Base-by-base conservation (phyloP, 192 early-diverging fungal species). In the Backusella parvicylindrica region DNA sequence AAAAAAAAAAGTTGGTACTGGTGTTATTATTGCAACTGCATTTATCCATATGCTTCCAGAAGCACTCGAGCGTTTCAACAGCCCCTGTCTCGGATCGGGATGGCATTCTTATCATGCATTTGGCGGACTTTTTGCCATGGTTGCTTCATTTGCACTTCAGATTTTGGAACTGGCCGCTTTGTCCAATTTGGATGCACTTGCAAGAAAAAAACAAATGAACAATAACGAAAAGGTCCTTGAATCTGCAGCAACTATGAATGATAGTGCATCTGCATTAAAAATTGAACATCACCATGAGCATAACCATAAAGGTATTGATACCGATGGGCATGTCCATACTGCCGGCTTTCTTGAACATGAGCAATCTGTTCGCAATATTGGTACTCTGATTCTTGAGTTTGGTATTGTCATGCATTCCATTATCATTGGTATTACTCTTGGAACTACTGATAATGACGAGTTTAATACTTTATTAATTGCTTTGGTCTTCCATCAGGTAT, bases 321-420 rank as follows among this genome's bases (percentile, higher is more conserved):
- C 32, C 0, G 47, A 56, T 12, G 73, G 73, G 5, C 80, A 81
- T 69, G 72, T 77, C 9, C 80, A 81, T 40, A 72, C 65, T 56
- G 80, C 80, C n/a, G 80, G 80, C 11, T 30, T 83, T 2, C 47
- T 83, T 38, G 75, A 82, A 30, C 67, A 75, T 60, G 83, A 84
- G 7, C 33, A 78, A n/a, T 69, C 77, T 0, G 74, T 78, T 8
- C 76, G 77, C 3, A 68, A 77, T n/a, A 85, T 91, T 53, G 86
- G 86, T 3, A 92, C 92, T 7, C 89, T 90, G 53, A 83, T 93
- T 26, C 80, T 95, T 37, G 93, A 95, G 75, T 81, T 95, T 30
- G 92, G 93, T 28, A 93, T 95, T 56, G 89, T 90, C 1, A 64
- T 91, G 77, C 93, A 95, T 77, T 93, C 92, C 65, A 82, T 95